phyloP scores from a whole-genome alignment of 768 basidiomycete species.

The Xanthoconium stramineum region DNA sequence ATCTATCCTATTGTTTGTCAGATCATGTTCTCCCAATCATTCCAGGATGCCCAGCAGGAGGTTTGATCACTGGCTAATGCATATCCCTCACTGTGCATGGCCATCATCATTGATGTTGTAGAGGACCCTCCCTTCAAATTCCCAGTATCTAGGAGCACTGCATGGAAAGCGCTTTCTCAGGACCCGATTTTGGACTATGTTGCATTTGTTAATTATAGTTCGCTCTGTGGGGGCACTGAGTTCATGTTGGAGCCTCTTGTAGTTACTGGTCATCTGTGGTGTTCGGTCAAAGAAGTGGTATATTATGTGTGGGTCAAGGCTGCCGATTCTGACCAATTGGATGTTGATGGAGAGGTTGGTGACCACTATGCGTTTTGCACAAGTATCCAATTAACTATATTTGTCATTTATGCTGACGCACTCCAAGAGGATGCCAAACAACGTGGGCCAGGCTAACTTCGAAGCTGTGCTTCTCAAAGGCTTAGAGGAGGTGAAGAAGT shows the following conservation, averaged over 20 bases:
- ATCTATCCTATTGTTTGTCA: not conserved
- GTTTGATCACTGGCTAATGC: not conserved
- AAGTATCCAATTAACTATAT: too few relatives aligned
- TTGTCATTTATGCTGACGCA: not conserved
- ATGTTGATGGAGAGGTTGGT: not conserved
- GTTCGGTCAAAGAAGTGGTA: not conserved
- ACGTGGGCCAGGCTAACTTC: not conserved
- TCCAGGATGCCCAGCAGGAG: too few relatives aligned
- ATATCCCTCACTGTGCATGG: not conserved
- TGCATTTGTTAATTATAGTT: not conserved
- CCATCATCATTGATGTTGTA: not conserved
- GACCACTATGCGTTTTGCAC: not conserved
- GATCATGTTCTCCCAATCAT: not conserved
- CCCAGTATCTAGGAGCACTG: not conserved
- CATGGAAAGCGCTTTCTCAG: not conserved
- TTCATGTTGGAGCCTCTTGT: not conserved
- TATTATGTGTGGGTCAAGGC: not conserved
- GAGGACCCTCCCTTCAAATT: not conserved
- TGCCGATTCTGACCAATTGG: not conserved
- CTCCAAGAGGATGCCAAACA: not conserved
- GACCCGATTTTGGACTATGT: not conserved
- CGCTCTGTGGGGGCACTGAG: not conserved
- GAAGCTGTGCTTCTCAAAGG: not conserved
- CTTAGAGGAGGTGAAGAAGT: not conserved
- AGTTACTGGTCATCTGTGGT: not conserved